A percentile compares a stretch with the other conserved stretches of the same genome.
These are phyloP conservation scores for Cercospora zeina DNA, from an alignment of 2,329 filamentous ascomycete species.

Conservation along the genomic window DNA sequence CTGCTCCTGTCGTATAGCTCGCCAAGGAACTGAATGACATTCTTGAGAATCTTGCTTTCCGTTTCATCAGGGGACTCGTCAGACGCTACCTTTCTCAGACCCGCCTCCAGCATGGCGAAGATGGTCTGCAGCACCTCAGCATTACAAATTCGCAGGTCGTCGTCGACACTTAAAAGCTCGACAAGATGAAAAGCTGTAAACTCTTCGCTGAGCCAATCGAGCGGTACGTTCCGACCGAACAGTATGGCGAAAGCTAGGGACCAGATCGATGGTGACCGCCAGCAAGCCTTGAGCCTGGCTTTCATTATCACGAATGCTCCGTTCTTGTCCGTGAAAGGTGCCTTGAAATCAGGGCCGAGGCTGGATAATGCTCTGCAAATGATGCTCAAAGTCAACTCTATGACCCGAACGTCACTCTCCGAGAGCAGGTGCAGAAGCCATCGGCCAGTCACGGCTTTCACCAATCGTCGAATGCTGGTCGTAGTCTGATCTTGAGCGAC, in stretches of 20 bases:
- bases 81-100: constrained; percentile 68
- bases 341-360: constrained; percentile 77
- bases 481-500: constrained; percentile 32
- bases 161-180: constrained; percentile 64
- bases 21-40: constrained; percentile 74
- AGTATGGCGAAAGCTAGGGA: constrained; percentile 83
- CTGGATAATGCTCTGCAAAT: constrained; percentile 79
- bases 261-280: constrained; percentile 84
- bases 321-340: constrained; percentile 81
- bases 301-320: constrained; percentile 87
- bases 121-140: constrained; percentile 79
- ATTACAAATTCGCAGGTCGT: constrained; percentile 66
- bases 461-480: constrained; percentile 64
- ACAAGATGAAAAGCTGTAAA: constrained; percentile 75
- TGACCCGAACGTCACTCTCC: constrained; percentile 79
- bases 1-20: constrained; percentile 75
- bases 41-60: constrained; percentile 62
- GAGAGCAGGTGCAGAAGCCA: constrained; percentile 75
- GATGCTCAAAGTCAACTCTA: constrained; percentile 78
- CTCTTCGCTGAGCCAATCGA: constrained; percentile 70
- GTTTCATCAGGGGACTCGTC: constrained; percentile 56
- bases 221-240: constrained; percentile 74
- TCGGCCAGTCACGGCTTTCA: constrained; percentile 92
- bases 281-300: constrained; percentile 79
- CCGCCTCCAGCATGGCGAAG: constrained; percentile 82